These are phyloP conservation scores for Arctostaphylos glauca DNA, from an alignment of 148 eudicot species.

Conservation along the genomic window DNA sequence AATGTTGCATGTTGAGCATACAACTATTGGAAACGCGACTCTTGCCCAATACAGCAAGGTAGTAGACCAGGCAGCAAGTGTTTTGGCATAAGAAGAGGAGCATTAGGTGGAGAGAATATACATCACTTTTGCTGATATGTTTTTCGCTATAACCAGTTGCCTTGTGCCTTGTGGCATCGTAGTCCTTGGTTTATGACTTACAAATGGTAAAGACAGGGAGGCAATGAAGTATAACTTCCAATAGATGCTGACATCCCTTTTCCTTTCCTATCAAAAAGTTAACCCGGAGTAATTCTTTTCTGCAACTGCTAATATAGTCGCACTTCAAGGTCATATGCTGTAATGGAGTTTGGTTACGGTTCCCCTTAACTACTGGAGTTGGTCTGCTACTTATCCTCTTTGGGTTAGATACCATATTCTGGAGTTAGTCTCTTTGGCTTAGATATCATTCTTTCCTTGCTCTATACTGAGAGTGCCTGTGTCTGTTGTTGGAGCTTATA, in stretches of 20 bases:
- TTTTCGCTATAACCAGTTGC: neutral
- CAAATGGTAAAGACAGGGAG: neutral
- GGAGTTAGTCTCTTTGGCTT: neutral
- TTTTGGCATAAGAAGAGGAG: neutral
- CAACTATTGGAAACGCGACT: neutral
- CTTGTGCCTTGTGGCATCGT: neutral
- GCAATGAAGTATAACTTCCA: neutral
- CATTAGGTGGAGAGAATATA: neutral
- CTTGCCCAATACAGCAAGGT: neutral
- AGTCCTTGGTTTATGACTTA: neutral
- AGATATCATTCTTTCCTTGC: neutral
- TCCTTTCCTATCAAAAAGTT: neutral
- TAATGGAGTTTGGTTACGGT: neutral
- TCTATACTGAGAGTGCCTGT: neutral
- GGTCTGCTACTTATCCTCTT: neutral
- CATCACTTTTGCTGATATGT: neutral
- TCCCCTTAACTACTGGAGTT: neutral
- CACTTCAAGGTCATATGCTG: neutral
- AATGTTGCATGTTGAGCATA: neutral
- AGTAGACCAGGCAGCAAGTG: neutral
- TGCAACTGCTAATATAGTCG: neutral
- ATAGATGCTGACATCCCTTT: neutral
- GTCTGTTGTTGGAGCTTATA: neutral
- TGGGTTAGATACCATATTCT: too few relatives aligned
- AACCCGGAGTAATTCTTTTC: neutral